phyloP scores from a whole-genome alignment of 2,329 filamentous ascomycete genomes.

The Elsinoe arachidis region DNA sequence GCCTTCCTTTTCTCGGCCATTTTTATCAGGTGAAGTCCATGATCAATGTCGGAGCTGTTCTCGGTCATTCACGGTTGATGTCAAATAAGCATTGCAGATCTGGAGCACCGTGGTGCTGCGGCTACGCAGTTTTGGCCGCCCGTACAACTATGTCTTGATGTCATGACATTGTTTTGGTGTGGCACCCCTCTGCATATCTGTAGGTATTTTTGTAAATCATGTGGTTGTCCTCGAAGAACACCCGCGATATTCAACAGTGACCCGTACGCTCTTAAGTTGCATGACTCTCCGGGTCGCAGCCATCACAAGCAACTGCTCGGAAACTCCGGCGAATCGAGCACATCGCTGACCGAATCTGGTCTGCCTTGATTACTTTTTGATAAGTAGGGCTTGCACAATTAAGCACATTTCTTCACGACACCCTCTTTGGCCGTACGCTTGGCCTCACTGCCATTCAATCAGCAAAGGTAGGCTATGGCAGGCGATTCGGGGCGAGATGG shows the following conservation, averaged over 20 bases:
- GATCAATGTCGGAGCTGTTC: background rate
- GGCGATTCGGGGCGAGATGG: no score
- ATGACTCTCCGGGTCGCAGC: no score
- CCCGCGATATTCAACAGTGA: background rate
- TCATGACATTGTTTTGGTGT: background rate
- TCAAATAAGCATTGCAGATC: background rate
- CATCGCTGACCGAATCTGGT: background rate
- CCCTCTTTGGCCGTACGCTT: background rate
- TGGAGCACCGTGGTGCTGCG: background rate
- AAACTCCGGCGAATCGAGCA: background rate
- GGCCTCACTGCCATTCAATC: no score
- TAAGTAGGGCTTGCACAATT: background rate
- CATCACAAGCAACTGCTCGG: background rate
- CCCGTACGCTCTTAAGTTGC: background rate
- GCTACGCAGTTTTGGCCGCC: background rate
- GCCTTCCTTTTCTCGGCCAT: slow-evolving; percentile 21
- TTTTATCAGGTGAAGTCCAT: background rate
- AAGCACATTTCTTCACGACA: background rate
- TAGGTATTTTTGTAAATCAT: background rate
- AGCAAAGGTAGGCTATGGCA: no score
- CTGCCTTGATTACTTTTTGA: background rate
- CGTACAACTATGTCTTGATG: background rate
- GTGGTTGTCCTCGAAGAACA: background rate
- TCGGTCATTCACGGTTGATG: background rate
- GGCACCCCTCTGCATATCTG: background rate